Base-by-base conservation (phyloP, 352 stramenopile species). In the Phytophthora agathidicida region DNA sequence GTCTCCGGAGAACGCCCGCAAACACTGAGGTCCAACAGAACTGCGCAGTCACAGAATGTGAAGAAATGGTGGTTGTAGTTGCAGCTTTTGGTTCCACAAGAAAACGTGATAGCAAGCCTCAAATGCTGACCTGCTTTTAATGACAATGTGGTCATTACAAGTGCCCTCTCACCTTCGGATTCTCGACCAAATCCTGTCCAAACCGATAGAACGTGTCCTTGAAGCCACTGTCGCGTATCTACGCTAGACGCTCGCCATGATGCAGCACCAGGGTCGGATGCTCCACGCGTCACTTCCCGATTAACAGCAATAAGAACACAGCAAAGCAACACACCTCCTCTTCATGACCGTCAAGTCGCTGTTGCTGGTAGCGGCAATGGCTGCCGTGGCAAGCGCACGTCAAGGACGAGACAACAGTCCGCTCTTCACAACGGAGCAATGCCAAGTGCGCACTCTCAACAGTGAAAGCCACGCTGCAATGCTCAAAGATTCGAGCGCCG, bases 351-450 rank as follows among this genome's bases (percentile, higher is more conserved):
- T 71, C 28, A 62, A 63, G 37, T 67, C 35, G 31, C 48, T 71
- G 35, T 43, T 67, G 23, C 31, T 63, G 16, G 44, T 27, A 13
- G 44, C 59, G 3, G 31, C 54, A 1, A 47, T 57, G 24, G 45
- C 27, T 16, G 24, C 47, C 16, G 19, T 46, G 11, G 43, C 38
- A 16, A 33, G 32, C 8, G 49, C 61, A 2, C 39, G 46, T 8
- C 54, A 60, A n/a, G 26, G 53, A 9, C 27, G 42, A 24, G 61
- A 84, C 66, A 75, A 80, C 60, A 70, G 55, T 17, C 75, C 78
- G 41, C 70, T 92, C 13, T 92, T 92, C 62, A 60, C 75, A 4
- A 71, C 85, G 28, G 85, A 83, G 52, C 76, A 82, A 47, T 75
- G 83, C 42, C 60, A 65, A 24, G 71, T 92, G 26, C 66, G 58